These are phyloP conservation scores for Trametes pubescens DNA, from an alignment of 1,284 basidiomycete genomes.

Conservation along the genomic window DNA sequence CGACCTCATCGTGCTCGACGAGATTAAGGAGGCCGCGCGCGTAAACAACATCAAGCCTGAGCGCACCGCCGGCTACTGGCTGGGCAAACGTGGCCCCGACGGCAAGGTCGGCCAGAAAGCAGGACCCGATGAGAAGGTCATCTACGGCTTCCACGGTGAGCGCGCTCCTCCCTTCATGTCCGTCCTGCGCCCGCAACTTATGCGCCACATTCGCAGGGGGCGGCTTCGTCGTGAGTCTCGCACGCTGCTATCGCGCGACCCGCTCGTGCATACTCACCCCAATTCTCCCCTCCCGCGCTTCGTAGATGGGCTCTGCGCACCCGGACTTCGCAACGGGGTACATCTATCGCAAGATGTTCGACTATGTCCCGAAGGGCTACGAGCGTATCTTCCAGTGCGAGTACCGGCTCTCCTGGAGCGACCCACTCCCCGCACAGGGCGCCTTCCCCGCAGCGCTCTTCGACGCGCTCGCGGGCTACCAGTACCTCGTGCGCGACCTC, in stretches of 20 bases:
- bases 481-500: constrained; percentile 57
- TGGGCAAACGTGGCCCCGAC: constrained; percentile 22
- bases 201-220: constrained; percentile 39
- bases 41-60: constrained; percentile 28
- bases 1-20: constrained; percentile 24
- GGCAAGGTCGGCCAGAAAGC: constrained; percentile 21
- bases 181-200: constrained; percentile 30
- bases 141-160: constrained; percentile 35
- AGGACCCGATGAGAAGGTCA: constrained; percentile 31
- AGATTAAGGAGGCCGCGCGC: constrained; percentile 30
- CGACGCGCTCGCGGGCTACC: constrained; percentile 68
- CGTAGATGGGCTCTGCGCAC: constrained; percentile 45
- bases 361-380: constrained; percentile 32
- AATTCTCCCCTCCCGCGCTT: background rate
- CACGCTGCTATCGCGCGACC: constrained; percentile 30
- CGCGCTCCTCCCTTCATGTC: constrained; percentile 25
- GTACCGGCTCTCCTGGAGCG: constrained; percentile 41
- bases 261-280: constrained; percentile 24
- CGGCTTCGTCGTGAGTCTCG: constrained; percentile 14
- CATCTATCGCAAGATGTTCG: constrained; percentile 31
- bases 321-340: constrained; percentile 39
- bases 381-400: constrained; percentile 44
- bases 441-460: constrained; percentile 71
- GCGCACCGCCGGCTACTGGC: constrained; percentile 31
- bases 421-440: constrained; percentile 37